Base-by-base conservation (phyloP, 768 basidiomycete genomes). In the Lentinula guzmanii region DNA sequence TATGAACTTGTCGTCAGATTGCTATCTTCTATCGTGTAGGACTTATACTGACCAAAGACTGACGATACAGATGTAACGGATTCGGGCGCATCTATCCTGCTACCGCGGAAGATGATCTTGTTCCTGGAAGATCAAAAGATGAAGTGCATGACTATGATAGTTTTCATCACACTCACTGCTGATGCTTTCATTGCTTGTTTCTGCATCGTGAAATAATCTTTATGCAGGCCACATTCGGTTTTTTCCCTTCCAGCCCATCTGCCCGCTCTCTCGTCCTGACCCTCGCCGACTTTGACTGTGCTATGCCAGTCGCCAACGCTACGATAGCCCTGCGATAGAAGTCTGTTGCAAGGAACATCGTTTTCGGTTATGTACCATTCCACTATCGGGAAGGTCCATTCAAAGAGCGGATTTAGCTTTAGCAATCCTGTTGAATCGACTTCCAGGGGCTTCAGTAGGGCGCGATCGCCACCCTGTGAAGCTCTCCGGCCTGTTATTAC, bases 281-380 rank as follows among this genome's bases (percentile, higher is more conserved):
- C 87, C 63, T 86, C 87, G 66, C 73, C 80, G 13, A 80, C 79
- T 72, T 84, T 84, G n/a, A 72, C 73, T 0, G 97, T 99, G 64
- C 93, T 95, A 75, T 99, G 97, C 91, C 95, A 96, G 74, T 99
- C 97, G 3, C 97, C 97, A 64, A 99, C 86, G 69, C 92, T 94
- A 67, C 87, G 89, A 78, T 98, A 99, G 3, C 97, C 97, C 70
- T 93, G 86, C 62, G 85, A 86, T 43, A 99, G 82, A 4, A 99
- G 80, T 63, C 82, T 85, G 77, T 99, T 98, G 63, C 86, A 84
- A 2, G 95, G 95, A 0, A 98, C 95, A 50, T 84, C 75, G 74
- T 98, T 85, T 62, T 83, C 79, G 46, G 84, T 84, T 64, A 96
- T 81, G 72, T 98, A 95, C 72, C 85, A 87, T 64, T 97, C 88